Conservation (phyloP, 164 flowering plant species). For the Magnolia sinica region DNA sequence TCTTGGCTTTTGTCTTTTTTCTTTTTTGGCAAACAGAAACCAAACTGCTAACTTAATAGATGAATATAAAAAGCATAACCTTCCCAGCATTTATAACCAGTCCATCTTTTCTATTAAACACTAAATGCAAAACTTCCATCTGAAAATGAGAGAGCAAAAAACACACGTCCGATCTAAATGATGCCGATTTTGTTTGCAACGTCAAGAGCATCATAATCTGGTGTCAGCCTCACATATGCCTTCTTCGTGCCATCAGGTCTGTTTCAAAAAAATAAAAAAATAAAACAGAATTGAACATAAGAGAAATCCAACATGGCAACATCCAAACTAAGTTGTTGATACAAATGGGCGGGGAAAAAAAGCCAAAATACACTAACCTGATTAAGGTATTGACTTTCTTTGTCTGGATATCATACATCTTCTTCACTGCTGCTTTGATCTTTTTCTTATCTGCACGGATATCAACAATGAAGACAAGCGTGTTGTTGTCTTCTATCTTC, state of each 20-base stretch:
- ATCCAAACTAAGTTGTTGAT: background rate
- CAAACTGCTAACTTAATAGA: background rate
- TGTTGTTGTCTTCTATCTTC: slow-evolving; percentile 74
- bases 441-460: slow-evolving; percentile 65
- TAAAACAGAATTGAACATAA: background rate
- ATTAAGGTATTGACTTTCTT: slow-evolving; percentile 68
- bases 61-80: too few relatives aligned
- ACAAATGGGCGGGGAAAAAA: background rate
- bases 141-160: background rate
- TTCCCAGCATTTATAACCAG: background rate
- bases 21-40: background rate
- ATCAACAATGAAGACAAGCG: slow-evolving; percentile 70
- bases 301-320: background rate
- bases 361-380: slow-evolving; percentile 28
- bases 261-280: slow-evolving; percentile 7
- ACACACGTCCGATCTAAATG: slow-evolving; percentile 28
- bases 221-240: slow-evolving; percentile 76
- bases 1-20: too few relatives aligned
- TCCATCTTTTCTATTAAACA: background rate
- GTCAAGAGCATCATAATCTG: slow-evolving; percentile 72
- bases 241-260: slow-evolving; percentile 88
- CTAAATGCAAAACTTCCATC: background rate
- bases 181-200: slow-evolving; percentile 90
- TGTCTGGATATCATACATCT: slow-evolving; percentile 71
- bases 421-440: slow-evolving; percentile 66